Evolutionary conservation across 1,284 basidiomycete species (phyloP), one percentile per base, ranked within the genome.

Genomic region (Ceratobasidium sp.): DNA sequence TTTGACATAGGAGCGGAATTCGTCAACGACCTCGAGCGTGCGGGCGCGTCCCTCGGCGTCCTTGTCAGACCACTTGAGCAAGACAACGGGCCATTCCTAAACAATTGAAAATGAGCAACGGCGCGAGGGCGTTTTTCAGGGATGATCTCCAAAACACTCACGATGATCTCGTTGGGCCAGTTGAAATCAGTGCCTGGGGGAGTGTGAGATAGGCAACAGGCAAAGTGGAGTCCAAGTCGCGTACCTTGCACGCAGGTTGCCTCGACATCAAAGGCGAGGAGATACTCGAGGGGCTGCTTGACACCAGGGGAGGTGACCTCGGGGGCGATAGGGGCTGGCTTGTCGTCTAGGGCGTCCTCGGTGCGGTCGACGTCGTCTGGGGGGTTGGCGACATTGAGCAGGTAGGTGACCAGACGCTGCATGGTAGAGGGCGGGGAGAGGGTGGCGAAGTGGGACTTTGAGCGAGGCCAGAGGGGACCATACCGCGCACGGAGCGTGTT

Each of bases 131-230:
- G 57, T 70, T 41, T 73, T 47, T 71, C 81, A 47, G 64, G 44
- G 16, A 52, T n/a, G 38, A 30, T 41, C 32, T 26, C 14, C 43
- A 44, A 72, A 26, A 9, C 23, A 84, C 91, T 79, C 80, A 93
- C 94, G 76, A 98, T 97, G 73, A 98, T 96, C 83, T 98, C 96
- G 80, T 98, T 98, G 0, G 93, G 91, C 81, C 89, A 94, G 71
- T 89, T 87, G 77, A 93, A 91, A 77, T 86, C 85, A 61, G 85
- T 85, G 7, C 74, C 63, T 70, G 23, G 41, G 11, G 21, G 16
- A n/a, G 30, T 38, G 54, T 59, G 28, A 70, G 67, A 38, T n/a
- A 30, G 66, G 71, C 8, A 26, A 18, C 13, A 23, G 50, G 43
- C 64, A 57, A 44, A 8, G 21, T 16, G 13, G 57, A 55, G 11